A percentile compares a stretch with the other conserved stretches of the same genome.
Conservation (phyloP, 305 asterid genomes). For the Solanum hybrid region DNA sequence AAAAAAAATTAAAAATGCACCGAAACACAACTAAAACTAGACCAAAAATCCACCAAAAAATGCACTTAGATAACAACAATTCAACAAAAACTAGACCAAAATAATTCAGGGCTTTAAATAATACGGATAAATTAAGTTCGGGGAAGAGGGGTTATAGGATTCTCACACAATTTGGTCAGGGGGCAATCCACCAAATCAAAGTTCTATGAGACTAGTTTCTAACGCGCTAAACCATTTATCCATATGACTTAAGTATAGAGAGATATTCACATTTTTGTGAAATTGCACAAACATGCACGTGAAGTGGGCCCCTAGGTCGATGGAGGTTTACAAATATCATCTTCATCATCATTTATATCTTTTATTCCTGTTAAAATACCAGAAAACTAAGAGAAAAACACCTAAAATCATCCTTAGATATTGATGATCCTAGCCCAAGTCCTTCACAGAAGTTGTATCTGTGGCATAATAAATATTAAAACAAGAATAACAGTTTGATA, state of each 20-base stretch:
- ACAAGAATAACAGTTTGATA: too few relatives aligned
- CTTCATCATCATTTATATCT: neutral
- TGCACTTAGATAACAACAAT: neutral
- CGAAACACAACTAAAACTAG: neutral
- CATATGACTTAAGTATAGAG: neutral
- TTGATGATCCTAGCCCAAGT: neutral
- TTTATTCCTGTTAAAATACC: neutral
- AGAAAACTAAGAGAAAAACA: neutral
- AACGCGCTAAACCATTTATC: neutral
- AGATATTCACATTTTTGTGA: neutral
- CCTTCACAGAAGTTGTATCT: neutral
- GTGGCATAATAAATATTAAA: too few relatives aligned
- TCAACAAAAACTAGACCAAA: neutral
- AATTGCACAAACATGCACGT: neutral
- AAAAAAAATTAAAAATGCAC: neutral
- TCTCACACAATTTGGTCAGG: neutral
- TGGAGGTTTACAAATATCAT: neutral
- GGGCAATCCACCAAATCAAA: neutral
- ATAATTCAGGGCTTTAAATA: neutral
- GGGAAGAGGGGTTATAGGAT: neutral
- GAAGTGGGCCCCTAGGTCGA: neutral
- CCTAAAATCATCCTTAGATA: neutral
- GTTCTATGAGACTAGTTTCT: neutral
- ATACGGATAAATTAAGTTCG: too few relatives aligned
- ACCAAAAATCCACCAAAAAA: neutral